These are phyloP conservation scores for Fusarium albosuccineum DNA, from an alignment of 2,329 filamentous ascomycete species.

Conservation along the genomic window DNA sequence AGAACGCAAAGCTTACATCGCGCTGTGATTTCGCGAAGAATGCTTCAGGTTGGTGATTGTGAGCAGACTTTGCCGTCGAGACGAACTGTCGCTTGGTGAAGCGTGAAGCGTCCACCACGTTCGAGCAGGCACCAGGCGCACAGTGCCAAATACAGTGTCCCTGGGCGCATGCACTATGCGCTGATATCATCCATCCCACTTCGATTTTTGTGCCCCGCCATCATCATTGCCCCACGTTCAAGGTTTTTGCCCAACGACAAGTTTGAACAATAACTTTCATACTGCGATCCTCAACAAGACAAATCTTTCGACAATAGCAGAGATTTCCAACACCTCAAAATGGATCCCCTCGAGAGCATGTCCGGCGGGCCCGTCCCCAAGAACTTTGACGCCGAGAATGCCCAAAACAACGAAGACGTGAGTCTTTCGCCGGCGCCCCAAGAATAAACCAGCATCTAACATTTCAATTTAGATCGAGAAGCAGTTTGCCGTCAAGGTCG, in stretches of 20 bases:
- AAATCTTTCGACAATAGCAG: not conserved
- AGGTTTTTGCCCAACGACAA: constrained; percentile 44
- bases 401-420: constrained; percentile 68
- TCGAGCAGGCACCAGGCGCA: constrained; percentile 33
- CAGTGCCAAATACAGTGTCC: constrained; percentile 25
- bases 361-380: constrained; percentile 58
- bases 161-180: constrained; percentile 43
- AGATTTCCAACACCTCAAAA: constrained; percentile 9
- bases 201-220: constrained; percentile 46
- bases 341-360: constrained; percentile 58
- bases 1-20: no score
- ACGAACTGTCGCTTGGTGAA: not conserved
- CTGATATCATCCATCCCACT: constrained; percentile 47
- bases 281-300: constrained; percentile 9
- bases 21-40: no score
- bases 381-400: constrained; percentile 71
- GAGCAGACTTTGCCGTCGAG: not conserved
- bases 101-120: constrained; percentile 26
- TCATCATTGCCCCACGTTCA: constrained; percentile 48
- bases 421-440: constrained; percentile 46
- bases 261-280: constrained; percentile 17
- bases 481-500: constrained; percentile 98
- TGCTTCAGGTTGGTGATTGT: not conserved
- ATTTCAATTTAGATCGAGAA: constrained; percentile 84
- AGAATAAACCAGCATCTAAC: constrained; percentile 10